Conservation (phyloP, 371 early-diverging fungal genomes). For the Rhizopus delemar region DNA sequence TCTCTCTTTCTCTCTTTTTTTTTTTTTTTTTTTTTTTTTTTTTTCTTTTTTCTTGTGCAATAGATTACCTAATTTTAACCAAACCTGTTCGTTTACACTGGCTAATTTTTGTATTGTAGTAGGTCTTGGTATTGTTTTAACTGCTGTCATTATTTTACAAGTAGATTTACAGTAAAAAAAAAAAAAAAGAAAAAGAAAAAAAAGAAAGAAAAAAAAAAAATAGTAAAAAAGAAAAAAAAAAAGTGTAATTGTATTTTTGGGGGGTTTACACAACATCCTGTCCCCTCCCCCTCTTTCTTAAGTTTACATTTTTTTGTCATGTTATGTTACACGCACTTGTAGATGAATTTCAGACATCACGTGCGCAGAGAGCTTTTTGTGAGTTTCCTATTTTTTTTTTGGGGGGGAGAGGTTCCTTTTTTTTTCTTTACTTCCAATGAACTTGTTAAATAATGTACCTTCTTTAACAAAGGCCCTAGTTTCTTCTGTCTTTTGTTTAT, state of each 20-base stretch:
- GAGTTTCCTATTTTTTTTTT: neutral
- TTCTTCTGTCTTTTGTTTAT: constrained; percentile 28
- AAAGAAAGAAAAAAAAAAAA: neutral
- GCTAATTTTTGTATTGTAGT: neutral
- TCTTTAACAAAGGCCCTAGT: constrained; percentile 44
- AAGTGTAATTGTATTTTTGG: neutral
- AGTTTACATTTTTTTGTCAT: neutral
- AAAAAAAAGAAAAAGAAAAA: constrained; percentile 2
- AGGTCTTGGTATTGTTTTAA: neutral
- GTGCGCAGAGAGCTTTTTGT: neutral
- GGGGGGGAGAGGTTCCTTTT: neutral
- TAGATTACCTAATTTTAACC: neutral
- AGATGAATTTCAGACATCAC: neutral
- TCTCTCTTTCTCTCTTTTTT: neutral
- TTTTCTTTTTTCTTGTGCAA: neutral
- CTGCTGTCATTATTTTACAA: neutral
- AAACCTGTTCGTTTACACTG: neutral
- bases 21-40: neutral
- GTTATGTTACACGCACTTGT: neutral
- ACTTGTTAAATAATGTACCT: constrained; percentile 40
- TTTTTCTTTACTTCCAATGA: constrained; percentile 3
- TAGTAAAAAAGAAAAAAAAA: constrained; percentile 3
- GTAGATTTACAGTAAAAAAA: constrained; percentile 6
- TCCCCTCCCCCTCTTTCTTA: constrained; percentile 3
- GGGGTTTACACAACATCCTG: neutral